These are phyloP conservation scores for Trypanosoma lewisi DNA, from an alignment of 208 protist species.

Conservation along the genomic window DNA sequence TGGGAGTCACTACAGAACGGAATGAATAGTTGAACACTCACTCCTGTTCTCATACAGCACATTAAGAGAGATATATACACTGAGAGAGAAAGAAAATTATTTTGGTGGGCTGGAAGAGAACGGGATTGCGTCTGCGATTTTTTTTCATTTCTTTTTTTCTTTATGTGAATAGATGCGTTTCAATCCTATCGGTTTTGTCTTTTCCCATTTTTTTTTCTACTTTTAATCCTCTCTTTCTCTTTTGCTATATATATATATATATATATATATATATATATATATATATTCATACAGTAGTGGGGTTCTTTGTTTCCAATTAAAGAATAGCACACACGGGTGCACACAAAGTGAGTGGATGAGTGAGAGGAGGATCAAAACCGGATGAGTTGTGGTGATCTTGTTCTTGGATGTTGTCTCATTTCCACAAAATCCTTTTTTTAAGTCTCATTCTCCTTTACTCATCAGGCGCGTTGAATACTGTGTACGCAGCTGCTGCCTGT, in stretches of 20 bases:
- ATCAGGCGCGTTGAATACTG: not conserved
- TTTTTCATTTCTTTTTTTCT: constrained; percentile 17
- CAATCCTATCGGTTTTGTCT: constrained; percentile 15
- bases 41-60: not conserved
- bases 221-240: constrained; percentile 3
- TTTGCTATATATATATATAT: constrained; percentile 9
- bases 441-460: not conserved
- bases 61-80: too few species aligned
- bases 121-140: too few species aligned
- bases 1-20: constrained; percentile 16
- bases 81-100: too few species aligned
- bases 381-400: not conserved
- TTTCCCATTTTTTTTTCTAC: constrained; percentile 12
- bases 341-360: too few species aligned
- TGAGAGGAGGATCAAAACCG: not conserved
- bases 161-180: not conserved
- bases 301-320: not conserved
- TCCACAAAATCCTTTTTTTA: not conserved
- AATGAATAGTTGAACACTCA: not conserved
- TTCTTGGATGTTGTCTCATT: not conserved
- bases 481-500: not conserved
- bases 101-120: too few species aligned
- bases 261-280: constrained; percentile 20
- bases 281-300: not conserved
- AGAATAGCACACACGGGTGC: too few species aligned